Evolutionary conservation across 208 protist species (phyloP).

Genomic region (Leishmania aethiopica): DNA sequence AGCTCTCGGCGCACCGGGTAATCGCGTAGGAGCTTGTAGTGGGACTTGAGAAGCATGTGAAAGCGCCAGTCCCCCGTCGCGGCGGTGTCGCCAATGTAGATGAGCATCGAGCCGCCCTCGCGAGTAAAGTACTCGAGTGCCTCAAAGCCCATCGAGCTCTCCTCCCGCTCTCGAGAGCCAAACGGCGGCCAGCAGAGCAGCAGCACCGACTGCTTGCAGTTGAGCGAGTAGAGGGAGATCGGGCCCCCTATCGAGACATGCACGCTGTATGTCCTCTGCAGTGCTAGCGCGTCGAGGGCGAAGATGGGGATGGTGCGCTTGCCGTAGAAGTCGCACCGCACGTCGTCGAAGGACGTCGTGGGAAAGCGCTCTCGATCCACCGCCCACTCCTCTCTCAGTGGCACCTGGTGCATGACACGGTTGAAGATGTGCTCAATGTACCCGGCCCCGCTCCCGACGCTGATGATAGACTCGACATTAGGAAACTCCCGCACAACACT

Average conservation of each 20-base stretch:
- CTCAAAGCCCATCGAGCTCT: conserved; percentile 93
- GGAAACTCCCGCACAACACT: conserved; percentile 51
- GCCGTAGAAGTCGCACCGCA: conserved; percentile 57
- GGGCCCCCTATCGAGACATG: conserved; percentile 81
- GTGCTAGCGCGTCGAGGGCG: conserved; percentile 83
- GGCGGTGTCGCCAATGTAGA: conserved; percentile 89
- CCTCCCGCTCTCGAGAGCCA: conserved; percentile 83
- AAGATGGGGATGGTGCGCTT: conserved; percentile 60
- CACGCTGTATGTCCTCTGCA: conserved; percentile 80
- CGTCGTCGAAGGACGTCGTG: conserved; percentile 67
- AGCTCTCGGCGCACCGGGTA: conserved; percentile 88
- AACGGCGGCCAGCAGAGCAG: conserved; percentile 92
- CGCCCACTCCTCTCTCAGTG: conserved; percentile 35
- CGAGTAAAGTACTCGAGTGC: conserved; percentile 85
- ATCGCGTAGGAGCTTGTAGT: conserved; percentile 82
- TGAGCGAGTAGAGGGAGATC: conserved; percentile 70
- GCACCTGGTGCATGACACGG: conserved; percentile 68
- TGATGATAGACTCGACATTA: conserved; percentile 64
- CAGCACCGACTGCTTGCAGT: conserved; percentile 67
- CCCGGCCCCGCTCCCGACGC: conserved; percentile 79
- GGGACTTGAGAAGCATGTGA: conserved; percentile 80
- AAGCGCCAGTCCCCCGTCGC: conserved; percentile 91
- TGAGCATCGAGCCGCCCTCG: conserved; percentile 69
- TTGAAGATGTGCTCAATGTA: conserved; percentile 93
- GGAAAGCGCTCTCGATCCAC: conserved; percentile 38